Evolutionary conservation across 2,329 filamentous ascomycete genomes (phyloP), one percentile per base, ranked within the genome.

Genomic region (Neonectria punicea): DNA sequence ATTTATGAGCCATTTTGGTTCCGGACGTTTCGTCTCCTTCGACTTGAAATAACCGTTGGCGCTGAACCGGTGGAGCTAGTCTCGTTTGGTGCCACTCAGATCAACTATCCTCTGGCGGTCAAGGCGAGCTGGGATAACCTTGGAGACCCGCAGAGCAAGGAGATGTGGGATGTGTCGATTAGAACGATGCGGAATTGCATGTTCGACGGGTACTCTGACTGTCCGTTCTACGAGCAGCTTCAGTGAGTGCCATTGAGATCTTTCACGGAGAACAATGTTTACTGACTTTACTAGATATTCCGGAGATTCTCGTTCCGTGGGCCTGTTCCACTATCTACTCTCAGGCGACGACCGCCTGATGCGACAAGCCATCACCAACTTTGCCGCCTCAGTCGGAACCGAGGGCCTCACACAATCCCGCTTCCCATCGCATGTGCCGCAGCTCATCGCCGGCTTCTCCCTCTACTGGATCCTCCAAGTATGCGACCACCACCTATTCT

Each of bases 361-460:
- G 58, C 71, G 75, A 2, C 74, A 78, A 49, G 75, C 75, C 13
- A 77, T 78, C 18, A 64, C 63, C 22, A 72, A 76, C 30, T 71
- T 77, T 53, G 69, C 72, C 14, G 63, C 70, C 10, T 73, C 74
- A 0, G 60, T 69, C 13, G 53, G 68, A 22, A 32, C 57, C 25
- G 72, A 74, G 53, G 79, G 79, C 1, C 73, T 81, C 5, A 77
- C 77, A 0, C 75, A 76, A 53, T 78, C 75, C 13, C 77, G 79
- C 2, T 75, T 76, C 44, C 80, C 79, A 5, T 78, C 78, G 0
- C 78, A 80, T 49, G 71, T 74, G 1, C 73, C 73, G 3, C 78
- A 80, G 55, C 71, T 79, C 47, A 81, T 81, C 53, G 74, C 78
- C n/a, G 71, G 72, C 13, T 81, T 81, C 59, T 76, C 79, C 1